Conservation (phyloP, 306 rosid genomes). For the Chamaecrista fasciculata region DNA sequence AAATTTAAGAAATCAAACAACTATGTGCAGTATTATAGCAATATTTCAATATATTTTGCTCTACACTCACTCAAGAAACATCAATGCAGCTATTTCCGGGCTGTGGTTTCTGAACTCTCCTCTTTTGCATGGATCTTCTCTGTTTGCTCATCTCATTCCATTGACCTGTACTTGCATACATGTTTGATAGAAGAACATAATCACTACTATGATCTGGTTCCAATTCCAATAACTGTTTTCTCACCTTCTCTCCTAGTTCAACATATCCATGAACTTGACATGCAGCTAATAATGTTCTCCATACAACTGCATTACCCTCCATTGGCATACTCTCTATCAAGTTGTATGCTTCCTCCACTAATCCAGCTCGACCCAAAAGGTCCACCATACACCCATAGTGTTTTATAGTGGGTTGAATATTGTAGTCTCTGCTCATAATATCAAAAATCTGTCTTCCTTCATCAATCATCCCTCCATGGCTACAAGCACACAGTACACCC, state of each 20-base stretch:
- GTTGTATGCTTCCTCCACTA: slow-evolving; percentile 56
- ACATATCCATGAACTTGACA: slow-evolving; percentile 57
- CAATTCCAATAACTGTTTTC: slow-evolving; percentile 52
- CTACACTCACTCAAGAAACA: slow-evolving; percentile 11
- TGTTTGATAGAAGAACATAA: slow-evolving; percentile 70
- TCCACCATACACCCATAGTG: slow-evolving; percentile 88
- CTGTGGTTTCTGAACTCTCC: slow-evolving; percentile 53
- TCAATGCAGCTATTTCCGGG: slow-evolving; percentile 57
- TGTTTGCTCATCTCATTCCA: slow-evolving; percentile 55
- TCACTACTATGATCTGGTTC: slow-evolving; percentile 72
- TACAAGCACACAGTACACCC: slow-evolving; percentile 75
- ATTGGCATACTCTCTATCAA: slow-evolving; percentile 57
- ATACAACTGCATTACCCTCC: slow-evolving; percentile 64
- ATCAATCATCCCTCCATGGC: slow-evolving; percentile 62
- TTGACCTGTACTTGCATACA: slow-evolving; percentile 61
- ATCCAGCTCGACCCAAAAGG: slow-evolving; percentile 74
- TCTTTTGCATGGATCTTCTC: slow-evolving; percentile 43
- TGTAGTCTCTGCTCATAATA: slow-evolving; percentile 45
- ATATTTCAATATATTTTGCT: neutral
- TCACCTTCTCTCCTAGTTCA: slow-evolving; percentile 62
- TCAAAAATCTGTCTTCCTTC: slow-evolving; percentile 58
- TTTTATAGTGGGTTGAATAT: slow-evolving; percentile 59
- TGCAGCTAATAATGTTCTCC: slow-evolving; percentile 74
- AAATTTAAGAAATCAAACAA: neutral
- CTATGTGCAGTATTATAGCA: neutral